These are phyloP conservation scores for Phytophthora capsici DNA, from an alignment of 352 stramenopile genomes.

Conservation along the genomic window DNA sequence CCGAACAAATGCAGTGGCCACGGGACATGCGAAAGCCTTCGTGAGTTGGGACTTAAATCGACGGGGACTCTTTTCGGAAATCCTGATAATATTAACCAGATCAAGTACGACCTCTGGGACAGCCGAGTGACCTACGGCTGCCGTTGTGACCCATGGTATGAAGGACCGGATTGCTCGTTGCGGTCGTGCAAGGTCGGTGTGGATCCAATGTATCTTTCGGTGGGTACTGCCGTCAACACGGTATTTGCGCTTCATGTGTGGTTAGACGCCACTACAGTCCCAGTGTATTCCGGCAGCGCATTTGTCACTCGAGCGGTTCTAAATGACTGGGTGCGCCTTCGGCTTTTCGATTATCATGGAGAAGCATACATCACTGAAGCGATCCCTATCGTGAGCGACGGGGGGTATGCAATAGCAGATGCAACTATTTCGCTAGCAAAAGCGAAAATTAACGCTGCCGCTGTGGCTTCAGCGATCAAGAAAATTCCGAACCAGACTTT, in stretches of 20 bases:
- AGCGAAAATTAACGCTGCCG: constrained; percentile 16
- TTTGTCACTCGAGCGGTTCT: background rate
- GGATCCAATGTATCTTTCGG: constrained; percentile 65
- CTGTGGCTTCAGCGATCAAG: constrained; percentile 47
- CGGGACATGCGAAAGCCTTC: constrained; percentile 78
- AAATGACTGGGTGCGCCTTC: constrained; percentile 46
- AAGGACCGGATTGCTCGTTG: constrained; percentile 80
- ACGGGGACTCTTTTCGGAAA: constrained; percentile 49
- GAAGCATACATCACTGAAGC: constrained; percentile 68
- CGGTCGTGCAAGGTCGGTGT: constrained; percentile 75
- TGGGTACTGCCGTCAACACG: constrained; percentile 46
- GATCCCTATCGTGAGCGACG: constrained; percentile 49
- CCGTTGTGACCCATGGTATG: constrained; percentile 90
- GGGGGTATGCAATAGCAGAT: background rate
- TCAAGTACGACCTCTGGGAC: constrained; percentile 85
- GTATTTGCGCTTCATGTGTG: constrained; percentile 60
- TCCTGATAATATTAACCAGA: constrained; percentile 11
- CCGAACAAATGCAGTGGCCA: constrained; percentile 71
- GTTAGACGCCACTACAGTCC: background rate
- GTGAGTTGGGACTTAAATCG: constrained; percentile 59
- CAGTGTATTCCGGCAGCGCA: too few relatives aligned
- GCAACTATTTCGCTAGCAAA: background rate
- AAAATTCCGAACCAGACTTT: constrained; percentile 62
- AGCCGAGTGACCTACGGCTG: constrained; percentile 83
- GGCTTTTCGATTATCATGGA: constrained; percentile 73